Evolutionary conservation across 2,329 filamentous ascomycete species (phyloP).

Genomic region (Fusarium coffeatum): DNA sequence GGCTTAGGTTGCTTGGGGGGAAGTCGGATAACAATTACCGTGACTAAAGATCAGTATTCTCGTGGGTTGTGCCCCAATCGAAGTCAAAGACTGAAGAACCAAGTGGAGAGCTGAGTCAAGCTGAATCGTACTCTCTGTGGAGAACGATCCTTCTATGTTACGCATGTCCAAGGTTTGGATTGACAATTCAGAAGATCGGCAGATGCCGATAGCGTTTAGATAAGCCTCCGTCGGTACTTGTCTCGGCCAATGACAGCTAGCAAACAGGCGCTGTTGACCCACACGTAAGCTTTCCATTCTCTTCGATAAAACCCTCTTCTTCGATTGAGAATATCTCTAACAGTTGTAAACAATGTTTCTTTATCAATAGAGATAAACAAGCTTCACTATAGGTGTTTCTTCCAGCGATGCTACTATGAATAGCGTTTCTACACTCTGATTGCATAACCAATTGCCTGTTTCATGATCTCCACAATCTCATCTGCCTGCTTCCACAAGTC

Average conservation of each 20-base stretch:
- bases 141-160: neutral
- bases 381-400: neutral
- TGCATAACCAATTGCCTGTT: neutral
- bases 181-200: neutral
- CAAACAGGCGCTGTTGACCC: neutral
- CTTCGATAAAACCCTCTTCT: neutral
- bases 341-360: neutral
- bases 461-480: neutral
- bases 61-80: neutral
- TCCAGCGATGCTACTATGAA: neutral
- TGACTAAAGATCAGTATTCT: neutral
- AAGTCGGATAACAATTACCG: neutral
- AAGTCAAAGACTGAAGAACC: neutral
- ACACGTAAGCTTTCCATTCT: neutral
- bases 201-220: neutral
- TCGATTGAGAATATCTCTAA: neutral
- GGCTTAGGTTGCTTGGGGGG: neutral
- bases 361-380: accelerated
- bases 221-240: neutral
- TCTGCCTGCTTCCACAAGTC: neutral
- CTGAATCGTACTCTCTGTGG: neutral
- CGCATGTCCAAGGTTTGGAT: neutral
- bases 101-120: neutral
- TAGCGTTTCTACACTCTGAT: neutral
- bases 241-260: neutral